phyloP scores from a whole-genome alignment of 2,329 filamentous ascomycete species.

The Geosmithia putterillii region DNA sequence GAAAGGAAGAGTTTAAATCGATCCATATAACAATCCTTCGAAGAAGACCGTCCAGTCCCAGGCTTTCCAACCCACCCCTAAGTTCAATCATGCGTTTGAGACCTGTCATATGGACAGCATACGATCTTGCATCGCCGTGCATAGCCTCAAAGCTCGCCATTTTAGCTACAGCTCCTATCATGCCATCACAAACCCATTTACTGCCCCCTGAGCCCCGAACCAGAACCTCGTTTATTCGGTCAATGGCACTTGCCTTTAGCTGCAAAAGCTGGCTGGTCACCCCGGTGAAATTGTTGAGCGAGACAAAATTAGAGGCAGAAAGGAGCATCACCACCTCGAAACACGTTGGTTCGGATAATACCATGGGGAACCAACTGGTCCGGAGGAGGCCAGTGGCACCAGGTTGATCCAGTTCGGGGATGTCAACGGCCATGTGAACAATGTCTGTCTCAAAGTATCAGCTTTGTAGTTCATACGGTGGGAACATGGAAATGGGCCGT shows the following conservation, averaged over 20 bases:
- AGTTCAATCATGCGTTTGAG: conserved; percentile 26
- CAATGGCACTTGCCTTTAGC: conserved; percentile 29
- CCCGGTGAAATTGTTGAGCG: background rate
- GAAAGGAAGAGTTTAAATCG: conserved; percentile 25
- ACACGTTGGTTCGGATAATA: conserved; percentile 8
- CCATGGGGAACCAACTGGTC: conserved; percentile 15
- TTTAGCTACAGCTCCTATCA: conserved; percentile 34
- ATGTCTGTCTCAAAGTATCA: conserved; percentile 7
- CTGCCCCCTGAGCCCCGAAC: conserved; percentile 12
- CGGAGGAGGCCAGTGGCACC: conserved; percentile 12
- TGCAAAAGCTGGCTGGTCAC: conserved; percentile 17
- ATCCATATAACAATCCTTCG: conserved; percentile 34
- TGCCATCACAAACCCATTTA: conserved; percentile 20
- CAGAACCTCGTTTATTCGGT: conserved; percentile 23
- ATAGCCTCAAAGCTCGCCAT: conserved; percentile 42
- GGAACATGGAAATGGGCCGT: background rate
- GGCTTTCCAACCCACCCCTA: conserved; percentile 26
- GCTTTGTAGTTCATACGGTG: conserved; percentile 1
- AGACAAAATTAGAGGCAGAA: conserved; percentile 12
- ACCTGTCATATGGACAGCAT: conserved; percentile 33
- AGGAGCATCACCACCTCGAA: conserved; percentile 15
- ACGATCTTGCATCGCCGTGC: conserved; percentile 27
- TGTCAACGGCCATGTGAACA: conserved; percentile 15
- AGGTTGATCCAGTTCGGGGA: conserved; percentile 14
- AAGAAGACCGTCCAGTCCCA: conserved; percentile 31